Conservation (phyloP, 1,284 basidiomycete species). For the Fomitopsis pinicola region DNA sequence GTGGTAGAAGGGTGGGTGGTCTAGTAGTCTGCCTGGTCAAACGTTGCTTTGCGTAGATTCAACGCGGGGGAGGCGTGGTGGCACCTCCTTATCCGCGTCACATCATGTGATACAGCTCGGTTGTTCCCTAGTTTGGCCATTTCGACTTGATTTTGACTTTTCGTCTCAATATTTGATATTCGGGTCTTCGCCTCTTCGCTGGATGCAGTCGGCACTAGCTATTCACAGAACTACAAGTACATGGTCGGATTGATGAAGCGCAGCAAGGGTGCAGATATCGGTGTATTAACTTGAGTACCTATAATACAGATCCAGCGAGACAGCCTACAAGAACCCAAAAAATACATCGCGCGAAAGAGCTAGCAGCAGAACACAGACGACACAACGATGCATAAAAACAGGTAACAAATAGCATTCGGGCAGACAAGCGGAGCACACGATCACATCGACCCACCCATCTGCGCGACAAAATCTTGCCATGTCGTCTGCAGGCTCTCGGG, state of each 20-base stretch:
- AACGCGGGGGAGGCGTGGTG: neutral
- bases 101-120: neutral
- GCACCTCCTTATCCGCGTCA: neutral
- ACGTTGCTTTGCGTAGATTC: neutral
- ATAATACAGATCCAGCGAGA: neutral
- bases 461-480: constrained; percentile 37
- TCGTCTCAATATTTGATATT: too few species aligned
- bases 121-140: neutral
- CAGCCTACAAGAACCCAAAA: neutral
- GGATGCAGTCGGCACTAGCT: neutral
- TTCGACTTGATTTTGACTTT: neutral
- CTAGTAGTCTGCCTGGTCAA: neutral
- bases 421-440: neutral
- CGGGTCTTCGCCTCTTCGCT: neutral
- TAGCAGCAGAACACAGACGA: neutral
- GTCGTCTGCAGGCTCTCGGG: constrained; percentile 30
- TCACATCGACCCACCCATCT: constrained; percentile 23
- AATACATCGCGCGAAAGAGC: neutral
- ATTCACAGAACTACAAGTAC: neutral
- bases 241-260: neutral
- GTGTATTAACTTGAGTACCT: constrained; percentile 2
- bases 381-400: neutral
- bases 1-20: neutral
- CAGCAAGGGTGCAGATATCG: neutral
- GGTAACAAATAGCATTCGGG: neutral